Percentiles rank a stretch among this genome's conserved stretches.
Conservation (phyloP, 148 eudicot genomes). For the Euryodendron excelsum region DNA sequence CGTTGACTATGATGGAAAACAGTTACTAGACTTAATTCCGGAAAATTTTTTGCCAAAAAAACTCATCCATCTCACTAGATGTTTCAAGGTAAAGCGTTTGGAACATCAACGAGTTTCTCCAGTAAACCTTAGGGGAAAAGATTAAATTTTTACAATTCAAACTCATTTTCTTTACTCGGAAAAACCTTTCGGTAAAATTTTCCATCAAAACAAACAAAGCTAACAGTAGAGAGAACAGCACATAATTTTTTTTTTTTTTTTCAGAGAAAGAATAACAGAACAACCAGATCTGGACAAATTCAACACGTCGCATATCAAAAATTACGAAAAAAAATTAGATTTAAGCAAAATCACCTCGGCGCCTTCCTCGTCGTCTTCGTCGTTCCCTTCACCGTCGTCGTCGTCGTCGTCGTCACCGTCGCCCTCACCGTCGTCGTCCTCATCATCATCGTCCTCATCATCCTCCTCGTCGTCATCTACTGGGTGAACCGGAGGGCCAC, state of each 20-base stretch:
- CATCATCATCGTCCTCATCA: conserved; percentile 40
- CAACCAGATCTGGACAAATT: conserved; percentile 21
- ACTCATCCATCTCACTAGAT: neutral
- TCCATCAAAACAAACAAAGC: no score
- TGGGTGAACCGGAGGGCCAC: conserved; percentile 32
- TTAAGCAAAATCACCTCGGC: conserved; percentile 25
- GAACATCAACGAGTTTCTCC: neutral
- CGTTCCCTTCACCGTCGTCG: conserved; percentile 34
- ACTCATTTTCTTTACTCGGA: no score
- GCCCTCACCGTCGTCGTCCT: conserved; percentile 50
- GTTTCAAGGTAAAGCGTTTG: neutral
- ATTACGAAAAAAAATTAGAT: neutral
- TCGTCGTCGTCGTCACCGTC: conserved; percentile 42
- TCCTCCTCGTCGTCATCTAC: conserved; percentile 49
- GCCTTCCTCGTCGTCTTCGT: conserved; percentile 32
- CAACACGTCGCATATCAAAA: neutral
- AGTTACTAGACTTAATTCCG: neutral
- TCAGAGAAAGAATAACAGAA: neutral
- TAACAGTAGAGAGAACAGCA: neutral
- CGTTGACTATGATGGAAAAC: neutral
- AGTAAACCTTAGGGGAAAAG: no score
- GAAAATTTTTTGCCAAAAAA: neutral
- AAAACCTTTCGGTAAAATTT: no score
- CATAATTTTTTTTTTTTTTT: no score
- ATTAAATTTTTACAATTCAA: no score